Conservation (phyloP, 2,329 filamentous ascomycete species). For the Fusarium udum region DNA sequence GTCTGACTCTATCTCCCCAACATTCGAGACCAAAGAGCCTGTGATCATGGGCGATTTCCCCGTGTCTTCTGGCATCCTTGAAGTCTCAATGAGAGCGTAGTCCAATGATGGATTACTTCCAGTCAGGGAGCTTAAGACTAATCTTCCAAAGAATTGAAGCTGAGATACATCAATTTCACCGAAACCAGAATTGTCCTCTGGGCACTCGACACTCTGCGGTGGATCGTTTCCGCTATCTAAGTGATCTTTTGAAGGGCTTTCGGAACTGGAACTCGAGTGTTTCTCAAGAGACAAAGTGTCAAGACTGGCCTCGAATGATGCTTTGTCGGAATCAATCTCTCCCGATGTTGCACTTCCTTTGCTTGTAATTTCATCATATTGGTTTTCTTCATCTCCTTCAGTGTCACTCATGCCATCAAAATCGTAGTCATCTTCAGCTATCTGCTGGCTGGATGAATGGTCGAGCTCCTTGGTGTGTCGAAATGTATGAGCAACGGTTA, state of each 20-base stretch:
- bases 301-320: neutral
- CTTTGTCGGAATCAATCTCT: neutral
- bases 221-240: accelerated
- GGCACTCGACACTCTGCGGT: accelerated
- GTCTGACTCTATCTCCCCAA: neutral
- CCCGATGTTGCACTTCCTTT: accelerated
- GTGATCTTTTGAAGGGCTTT: accelerated
- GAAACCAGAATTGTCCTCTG: accelerated
- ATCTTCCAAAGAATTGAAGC: neutral
- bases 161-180: neutral
- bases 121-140: accelerated
- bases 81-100: neutral
- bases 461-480: accelerated
- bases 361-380: accelerated
- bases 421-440: neutral
- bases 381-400: accelerated
- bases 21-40: accelerated
- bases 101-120: accelerated
- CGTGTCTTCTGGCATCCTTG: accelerated
- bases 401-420: neutral
- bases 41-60: accelerated
- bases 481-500: neutral
- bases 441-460: neutral
- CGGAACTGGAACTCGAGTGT: neutral
- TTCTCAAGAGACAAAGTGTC: accelerated